phyloP scores from a whole-genome alignment of 305 asterid genomes.

The Stenogyne calaminthoides region DNA sequence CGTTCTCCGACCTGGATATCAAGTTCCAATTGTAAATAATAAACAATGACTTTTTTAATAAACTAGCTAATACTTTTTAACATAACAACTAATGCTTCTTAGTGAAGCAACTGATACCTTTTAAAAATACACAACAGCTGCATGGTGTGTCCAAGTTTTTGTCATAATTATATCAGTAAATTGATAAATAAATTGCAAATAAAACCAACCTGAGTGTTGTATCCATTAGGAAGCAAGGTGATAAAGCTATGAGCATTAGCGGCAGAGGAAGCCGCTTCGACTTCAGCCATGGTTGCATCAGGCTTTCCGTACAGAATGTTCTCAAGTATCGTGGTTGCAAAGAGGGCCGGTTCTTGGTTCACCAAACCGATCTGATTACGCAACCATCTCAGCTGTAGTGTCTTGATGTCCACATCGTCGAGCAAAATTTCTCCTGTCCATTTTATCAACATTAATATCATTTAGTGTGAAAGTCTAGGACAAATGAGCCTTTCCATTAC shows the following conservation, averaged over 20 bases:
- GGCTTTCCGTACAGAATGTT: constrained; percentile 94
- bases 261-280: constrained; percentile 93
- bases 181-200: not conserved
- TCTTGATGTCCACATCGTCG: constrained; percentile 81
- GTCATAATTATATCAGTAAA: not conserved
- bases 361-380: constrained; percentile 95
- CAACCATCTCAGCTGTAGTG: constrained; percentile 86
- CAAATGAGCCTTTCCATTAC: constrained; percentile 39
- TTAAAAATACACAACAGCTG: no score
- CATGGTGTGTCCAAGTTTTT: not conserved
- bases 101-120: no score
- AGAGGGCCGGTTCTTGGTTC: constrained; percentile 98
- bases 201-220: constrained; percentile 76
- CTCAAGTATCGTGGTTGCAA: constrained; percentile 96
- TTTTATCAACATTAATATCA: constrained; percentile 14
- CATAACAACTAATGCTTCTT: no score
- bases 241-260: constrained; percentile 95
- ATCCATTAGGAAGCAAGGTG: constrained; percentile 90
- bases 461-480: not conserved
- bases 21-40: not conserved
- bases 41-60: not conserved
- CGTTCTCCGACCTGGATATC: constrained; percentile 83
- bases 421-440: constrained; percentile 75
- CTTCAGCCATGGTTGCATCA: constrained; percentile 89
- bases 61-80: no score